Evolutionary conservation across 129 eudicot species (phyloP).

Genomic region (Flaveria robusta): DNA sequence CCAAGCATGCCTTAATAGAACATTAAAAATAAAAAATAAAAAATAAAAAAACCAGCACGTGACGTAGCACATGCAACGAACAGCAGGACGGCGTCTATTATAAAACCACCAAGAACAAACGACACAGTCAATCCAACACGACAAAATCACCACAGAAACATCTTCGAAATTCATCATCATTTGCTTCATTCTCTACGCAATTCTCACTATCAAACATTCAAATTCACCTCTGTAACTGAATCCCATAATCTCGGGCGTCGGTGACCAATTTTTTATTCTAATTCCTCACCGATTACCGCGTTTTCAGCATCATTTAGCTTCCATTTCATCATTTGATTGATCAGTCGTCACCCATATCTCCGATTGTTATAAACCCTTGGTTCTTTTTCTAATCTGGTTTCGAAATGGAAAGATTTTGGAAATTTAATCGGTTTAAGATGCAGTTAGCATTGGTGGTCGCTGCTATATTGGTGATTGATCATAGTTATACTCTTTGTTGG

Average conservation of each 20-base stretch:
- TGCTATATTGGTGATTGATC: slow-evolving; percentile 26
- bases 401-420: slow-evolving; percentile 39
- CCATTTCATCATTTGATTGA: not conserved
- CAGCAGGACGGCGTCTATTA: slow-evolving; percentile 31
- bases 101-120: slow-evolving; percentile 10
- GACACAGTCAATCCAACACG: slow-evolving; percentile 36
- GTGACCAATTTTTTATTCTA: slow-evolving; percentile 9
- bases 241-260: slow-evolving; percentile 28
- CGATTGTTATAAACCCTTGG: slow-evolving; percentile 17
- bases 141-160: slow-evolving; percentile 21
- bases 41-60: slow-evolving; percentile 22
- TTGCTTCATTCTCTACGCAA: not conserved
- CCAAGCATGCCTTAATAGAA: slow-evolving; percentile 36
- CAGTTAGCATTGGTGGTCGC: slow-evolving; percentile 30
- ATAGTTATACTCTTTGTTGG: slow-evolving; percentile 34
- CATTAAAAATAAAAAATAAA: slow-evolving; percentile 23
- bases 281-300: slow-evolving; percentile 27
- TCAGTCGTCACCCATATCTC: not conserved
- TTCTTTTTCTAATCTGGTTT: not conserved
- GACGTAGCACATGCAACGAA: slow-evolving; percentile 20
- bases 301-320: slow-evolving; percentile 5
- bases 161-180: slow-evolving; percentile 27
- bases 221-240: slow-evolving; percentile 17
- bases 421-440: slow-evolving; percentile 34
- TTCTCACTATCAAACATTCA: not conserved